Percentiles rank a stretch among this genome's conserved stretches.
These are phyloP conservation scores for Sarocladium kiliense DNA, from an alignment of 2,329 filamentous ascomycete genomes.

Conservation along the genomic window DNA sequence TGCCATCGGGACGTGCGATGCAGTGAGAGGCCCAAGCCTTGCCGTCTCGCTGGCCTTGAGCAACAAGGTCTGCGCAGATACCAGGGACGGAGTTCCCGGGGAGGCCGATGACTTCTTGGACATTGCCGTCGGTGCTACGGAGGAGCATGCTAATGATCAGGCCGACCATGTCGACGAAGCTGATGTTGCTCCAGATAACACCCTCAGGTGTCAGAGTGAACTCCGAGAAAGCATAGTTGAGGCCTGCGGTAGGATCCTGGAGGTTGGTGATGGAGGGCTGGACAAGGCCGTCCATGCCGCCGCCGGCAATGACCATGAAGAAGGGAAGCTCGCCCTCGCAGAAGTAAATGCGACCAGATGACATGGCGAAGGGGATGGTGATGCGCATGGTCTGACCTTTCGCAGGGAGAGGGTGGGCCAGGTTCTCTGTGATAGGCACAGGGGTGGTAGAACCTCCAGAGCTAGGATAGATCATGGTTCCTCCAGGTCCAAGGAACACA, in stretches of 20 bases:
- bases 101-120: conserved; percentile 36
- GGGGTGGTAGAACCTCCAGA: conserved; percentile 29
- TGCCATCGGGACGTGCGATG: conserved; percentile 24
- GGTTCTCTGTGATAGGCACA: conserved; percentile 28
- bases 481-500: conserved; percentile 38
- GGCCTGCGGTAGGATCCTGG: conserved; percentile 33
- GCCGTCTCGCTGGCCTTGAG: conserved; percentile 32
- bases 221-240: conserved; percentile 47
- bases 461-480: conserved; percentile 36
- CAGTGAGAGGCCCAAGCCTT: conserved; percentile 41
- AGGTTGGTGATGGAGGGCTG: conserved; percentile 42
- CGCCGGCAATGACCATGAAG: conserved; percentile 29
- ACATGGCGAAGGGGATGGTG: conserved; percentile 33
- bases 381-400: conserved; percentile 31
- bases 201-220: conserved; percentile 35
- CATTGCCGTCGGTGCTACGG: conserved; percentile 26
- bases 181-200: conserved; percentile 41
- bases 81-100: conserved; percentile 24
- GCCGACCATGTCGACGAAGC: conserved; percentile 46
- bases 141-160: conserved; percentile 46
- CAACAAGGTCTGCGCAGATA: conserved; percentile 35
- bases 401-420: conserved; percentile 37
- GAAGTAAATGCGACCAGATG: conserved; percentile 40
- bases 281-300: conserved; percentile 33
- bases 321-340: conserved; percentile 36